phyloP scores from a whole-genome alignment of 2,329 filamentous ascomycete genomes.

The Geosmithia putterillii region DNA sequence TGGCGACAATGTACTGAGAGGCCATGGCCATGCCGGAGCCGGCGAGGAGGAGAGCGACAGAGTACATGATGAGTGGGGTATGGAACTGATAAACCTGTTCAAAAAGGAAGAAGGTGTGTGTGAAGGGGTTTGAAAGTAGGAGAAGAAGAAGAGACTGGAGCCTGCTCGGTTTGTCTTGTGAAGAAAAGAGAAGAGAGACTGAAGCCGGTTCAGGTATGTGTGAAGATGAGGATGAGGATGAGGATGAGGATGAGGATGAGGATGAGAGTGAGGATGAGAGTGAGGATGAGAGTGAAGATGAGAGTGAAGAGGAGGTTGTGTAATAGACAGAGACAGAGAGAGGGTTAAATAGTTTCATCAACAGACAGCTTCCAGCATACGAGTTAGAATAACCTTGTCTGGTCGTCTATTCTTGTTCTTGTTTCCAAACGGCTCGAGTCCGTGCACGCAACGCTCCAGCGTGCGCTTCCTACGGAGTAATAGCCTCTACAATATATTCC shows the following conservation, averaged over 20 bases:
- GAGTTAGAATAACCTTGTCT: too few species aligned
- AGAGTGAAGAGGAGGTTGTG: not conserved
- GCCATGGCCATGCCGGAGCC: slow-evolving; percentile 1
- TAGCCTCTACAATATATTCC: too few species aligned
- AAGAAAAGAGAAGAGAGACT: not conserved
- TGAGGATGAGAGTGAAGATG: not conserved
- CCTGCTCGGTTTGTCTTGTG: too few species aligned
- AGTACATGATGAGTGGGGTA: slow-evolving; percentile 1
- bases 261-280: not conserved
- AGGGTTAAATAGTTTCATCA: too few species aligned
- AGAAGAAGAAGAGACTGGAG: not conserved
- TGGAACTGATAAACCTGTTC: not conserved
- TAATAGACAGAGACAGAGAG: too few species aligned
- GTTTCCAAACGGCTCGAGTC: too few species aligned
- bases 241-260: not conserved
- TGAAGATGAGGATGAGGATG: not conserved
- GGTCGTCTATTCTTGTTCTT: too few species aligned
- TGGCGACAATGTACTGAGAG: not conserved
- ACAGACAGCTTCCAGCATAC: too few species aligned
- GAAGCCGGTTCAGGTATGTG: not conserved
- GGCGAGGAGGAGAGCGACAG: not conserved
- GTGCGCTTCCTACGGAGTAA: too few species aligned
- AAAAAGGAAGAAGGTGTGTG: not conserved
- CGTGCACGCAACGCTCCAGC: too few species aligned
- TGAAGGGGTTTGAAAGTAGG: not conserved